Percentiles rank a stretch among this genome's conserved stretches.
Evolutionary conservation across 805 yeast species (phyloP).

Genomic region (Yamadazyma kitorensis): DNA sequence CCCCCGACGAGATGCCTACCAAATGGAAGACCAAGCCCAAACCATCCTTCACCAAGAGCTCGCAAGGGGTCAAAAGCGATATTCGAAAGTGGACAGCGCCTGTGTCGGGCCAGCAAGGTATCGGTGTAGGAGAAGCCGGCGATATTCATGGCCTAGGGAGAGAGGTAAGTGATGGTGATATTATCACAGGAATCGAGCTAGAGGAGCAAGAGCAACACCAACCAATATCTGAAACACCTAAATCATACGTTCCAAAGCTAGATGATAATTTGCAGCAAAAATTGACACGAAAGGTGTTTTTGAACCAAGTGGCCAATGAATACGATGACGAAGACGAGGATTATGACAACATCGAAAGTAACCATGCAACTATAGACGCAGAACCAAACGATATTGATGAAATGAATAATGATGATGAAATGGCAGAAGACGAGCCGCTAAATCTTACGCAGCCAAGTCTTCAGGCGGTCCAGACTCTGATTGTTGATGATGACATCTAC

Average conservation of each 20-base stretch:
- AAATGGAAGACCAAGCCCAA: too few relatives aligned
- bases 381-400: constrained; percentile 8
- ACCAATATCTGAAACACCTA: too few relatives aligned
- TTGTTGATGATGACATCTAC: constrained; percentile 9
- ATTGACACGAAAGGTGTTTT: constrained; percentile 3
- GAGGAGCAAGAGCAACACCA: not conserved
- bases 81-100: too few relatives aligned
- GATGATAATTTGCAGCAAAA: constrained; percentile 3
- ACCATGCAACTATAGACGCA: constrained; percentile 10
- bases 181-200: constrained; percentile 30
- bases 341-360: constrained; percentile 5
- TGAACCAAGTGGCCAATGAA: constrained; percentile 10
- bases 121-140: too few relatives aligned
- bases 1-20: too few relatives aligned
- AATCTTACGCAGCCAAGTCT: too few relatives aligned
- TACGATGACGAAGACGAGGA: constrained; percentile 12
- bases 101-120: too few relatives aligned
- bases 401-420: constrained; percentile 6
- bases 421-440: constrained; percentile 2
- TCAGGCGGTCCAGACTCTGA: not conserved
- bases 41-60: too few relatives aligned
- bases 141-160: too few relatives aligned
- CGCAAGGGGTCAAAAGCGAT: too few relatives aligned
- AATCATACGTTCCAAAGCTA: constrained; percentile 13
- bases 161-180: constrained; percentile 11